Conservation (phyloP, 1,284 basidiomycete species). For the Fomes fomentarius region DNA sequence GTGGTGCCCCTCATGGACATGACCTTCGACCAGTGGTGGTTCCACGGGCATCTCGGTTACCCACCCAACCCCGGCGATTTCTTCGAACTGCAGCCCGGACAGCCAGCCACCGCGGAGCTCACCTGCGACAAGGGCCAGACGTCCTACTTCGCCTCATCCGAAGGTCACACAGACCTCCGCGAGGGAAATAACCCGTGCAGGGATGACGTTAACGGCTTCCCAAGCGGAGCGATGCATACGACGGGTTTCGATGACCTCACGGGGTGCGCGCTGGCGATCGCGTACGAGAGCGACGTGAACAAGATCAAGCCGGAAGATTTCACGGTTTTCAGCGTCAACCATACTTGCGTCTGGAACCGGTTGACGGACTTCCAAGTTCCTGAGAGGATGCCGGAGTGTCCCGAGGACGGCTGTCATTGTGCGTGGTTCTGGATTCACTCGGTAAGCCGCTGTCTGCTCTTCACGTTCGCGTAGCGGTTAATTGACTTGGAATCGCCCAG, state of each 20-base stretch:
- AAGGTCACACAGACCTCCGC: conserved; percentile 52
- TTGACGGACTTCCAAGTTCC: conserved; percentile 71
- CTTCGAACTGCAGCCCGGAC: conserved; percentile 59
- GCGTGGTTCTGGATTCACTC: conserved; percentile 77
- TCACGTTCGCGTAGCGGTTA: not conserved
- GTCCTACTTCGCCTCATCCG: conserved; percentile 45
- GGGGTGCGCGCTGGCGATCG: conserved; percentile 72
- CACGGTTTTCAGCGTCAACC: conserved; percentile 71
- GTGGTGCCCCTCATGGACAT: conserved; percentile 55
- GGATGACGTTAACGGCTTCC: conserved; percentile 32
- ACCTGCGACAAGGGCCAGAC: conserved; percentile 62
- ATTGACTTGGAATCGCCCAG: too few species aligned
- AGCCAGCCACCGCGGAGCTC: conserved; percentile 52
- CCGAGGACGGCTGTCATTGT: conserved; percentile 65
- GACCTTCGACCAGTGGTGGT: conserved; percentile 69
- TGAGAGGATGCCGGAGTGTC: conserved; percentile 68
- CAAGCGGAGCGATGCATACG: conserved; percentile 51
- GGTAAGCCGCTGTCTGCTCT: conserved; percentile 29
- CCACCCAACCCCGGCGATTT: conserved; percentile 59
- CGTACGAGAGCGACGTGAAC: conserved; percentile 61
- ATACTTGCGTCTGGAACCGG: conserved; percentile 70
- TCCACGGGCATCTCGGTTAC: conserved; percentile 59
- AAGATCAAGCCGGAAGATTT: conserved; percentile 67
- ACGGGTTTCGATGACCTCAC: conserved; percentile 53
- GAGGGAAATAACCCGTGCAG: conserved; percentile 53